Conservation (phyloP, 352 stramenopile species). For the Bremia lactucae region DNA sequence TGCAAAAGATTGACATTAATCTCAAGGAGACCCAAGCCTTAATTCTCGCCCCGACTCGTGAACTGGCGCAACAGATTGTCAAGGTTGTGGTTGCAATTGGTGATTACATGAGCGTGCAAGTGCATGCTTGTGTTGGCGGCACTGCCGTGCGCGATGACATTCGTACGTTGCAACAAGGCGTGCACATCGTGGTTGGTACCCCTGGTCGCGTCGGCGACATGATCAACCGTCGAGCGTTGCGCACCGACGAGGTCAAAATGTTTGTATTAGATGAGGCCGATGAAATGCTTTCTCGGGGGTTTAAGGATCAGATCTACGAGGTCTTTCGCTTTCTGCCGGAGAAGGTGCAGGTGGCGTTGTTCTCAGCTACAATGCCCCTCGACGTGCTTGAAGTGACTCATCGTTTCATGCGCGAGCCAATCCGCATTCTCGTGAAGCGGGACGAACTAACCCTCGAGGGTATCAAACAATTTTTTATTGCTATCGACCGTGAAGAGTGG, state of each 20-base stretch:
- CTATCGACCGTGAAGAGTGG: conserved; percentile 97
- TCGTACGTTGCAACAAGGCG: conserved; percentile 93
- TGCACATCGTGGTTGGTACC: conserved; percentile 98
- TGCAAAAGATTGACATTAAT: conserved; percentile 94
- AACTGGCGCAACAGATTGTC: conserved; percentile 99
- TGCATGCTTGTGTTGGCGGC: conserved; percentile 97
- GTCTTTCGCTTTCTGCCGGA: conserved; percentile 99
- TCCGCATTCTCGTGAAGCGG: conserved; percentile 99
- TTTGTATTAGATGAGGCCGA: conserved; percentile 99
- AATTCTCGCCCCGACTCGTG: conserved; percentile 98
- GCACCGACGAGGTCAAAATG: conserved; percentile 92
- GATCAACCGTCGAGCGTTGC: conserved; percentile 95
- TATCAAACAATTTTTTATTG: conserved; percentile 99
- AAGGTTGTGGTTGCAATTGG: conserved; percentile 93
- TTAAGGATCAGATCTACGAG: conserved; percentile 99
- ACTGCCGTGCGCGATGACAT: conserved; percentile 98
- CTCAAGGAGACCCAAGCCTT: conserved; percentile 96
- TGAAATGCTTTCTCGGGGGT: conserved; percentile 98
- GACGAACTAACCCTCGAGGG: conserved; percentile 99
- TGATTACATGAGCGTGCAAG: conserved; percentile 94
- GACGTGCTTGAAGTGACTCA: conserved; percentile 98
- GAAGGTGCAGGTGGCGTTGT: conserved; percentile 96
- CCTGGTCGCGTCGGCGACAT: conserved; percentile 98
- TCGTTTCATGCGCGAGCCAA: conserved; percentile 97
- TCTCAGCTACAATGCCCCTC: conserved; percentile 98